phyloP scores from a whole-genome alignment of 179 eudicot species.

The Corrigiola litoralis region DNA sequence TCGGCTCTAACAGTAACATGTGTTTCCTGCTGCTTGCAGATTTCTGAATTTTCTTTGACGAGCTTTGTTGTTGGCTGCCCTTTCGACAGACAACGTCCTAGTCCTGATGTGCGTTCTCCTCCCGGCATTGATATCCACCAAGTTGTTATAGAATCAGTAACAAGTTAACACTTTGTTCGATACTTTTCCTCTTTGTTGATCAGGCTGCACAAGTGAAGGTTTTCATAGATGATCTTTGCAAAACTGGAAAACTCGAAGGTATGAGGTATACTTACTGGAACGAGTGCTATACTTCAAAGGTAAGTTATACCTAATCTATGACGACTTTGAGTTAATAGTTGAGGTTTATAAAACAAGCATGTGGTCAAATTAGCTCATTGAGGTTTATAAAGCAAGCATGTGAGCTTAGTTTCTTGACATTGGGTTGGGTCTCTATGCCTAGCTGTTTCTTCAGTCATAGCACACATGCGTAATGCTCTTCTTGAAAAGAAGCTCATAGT shows the following conservation, averaged over 20 bases:
- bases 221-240: conserved; percentile 62
- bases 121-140: neutral
- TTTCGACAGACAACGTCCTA: conserved; percentile 35
- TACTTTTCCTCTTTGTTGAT: conserved; percentile 15
- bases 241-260: conserved; percentile 68
- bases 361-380: no score
- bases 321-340: no score
- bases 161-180: neutral
- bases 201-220: conserved; percentile 68
- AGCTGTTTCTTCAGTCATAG: no score
- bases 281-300: conserved; percentile 88
- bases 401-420: no score
- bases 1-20: neutral
- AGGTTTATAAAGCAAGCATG: no score
- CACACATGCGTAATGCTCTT: no score
- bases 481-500: no score
- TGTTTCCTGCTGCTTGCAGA: conserved; percentile 38
- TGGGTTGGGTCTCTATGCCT: no score
- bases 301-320: conserved; percentile 15
- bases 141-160: neutral
- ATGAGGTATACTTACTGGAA: conserved; percentile 79
- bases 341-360: no score
- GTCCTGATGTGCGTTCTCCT: conserved; percentile 42
- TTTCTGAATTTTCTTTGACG: conserved; percentile 46
- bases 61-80: conserved; percentile 80